Evolutionary conservation across 805 yeast genomes (phyloP).

Genomic region (Nakazawaea anatomiae): DNA sequence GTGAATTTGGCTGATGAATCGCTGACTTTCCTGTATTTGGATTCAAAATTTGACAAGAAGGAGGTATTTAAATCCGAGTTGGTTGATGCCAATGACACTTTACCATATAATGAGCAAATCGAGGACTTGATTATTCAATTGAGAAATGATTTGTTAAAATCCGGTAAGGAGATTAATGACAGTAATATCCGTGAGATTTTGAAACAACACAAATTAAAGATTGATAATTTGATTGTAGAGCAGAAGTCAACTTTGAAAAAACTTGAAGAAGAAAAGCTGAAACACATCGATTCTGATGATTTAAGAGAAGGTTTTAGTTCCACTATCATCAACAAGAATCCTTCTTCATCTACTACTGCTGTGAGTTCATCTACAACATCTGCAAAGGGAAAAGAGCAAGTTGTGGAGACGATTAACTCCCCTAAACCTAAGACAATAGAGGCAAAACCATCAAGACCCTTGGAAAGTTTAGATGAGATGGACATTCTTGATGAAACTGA

Average conservation of each 20-base stretch:
- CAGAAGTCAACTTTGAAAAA: constrained; percentile 63
- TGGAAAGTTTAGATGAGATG: constrained; percentile 39
- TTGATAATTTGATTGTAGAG: constrained; percentile 57
- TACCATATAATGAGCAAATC: constrained; percentile 87
- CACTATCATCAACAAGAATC: constrained; percentile 63
- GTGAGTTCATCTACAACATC: constrained; percentile 11
- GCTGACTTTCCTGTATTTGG: constrained; percentile 26
- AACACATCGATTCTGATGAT: constrained; percentile 85
- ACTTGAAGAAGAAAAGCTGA: constrained; percentile 62
- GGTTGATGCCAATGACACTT: constrained; percentile 25
- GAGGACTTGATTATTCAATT: constrained; percentile 83
- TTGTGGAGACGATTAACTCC: constrained; percentile 22
- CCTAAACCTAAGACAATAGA: constrained; percentile 13
- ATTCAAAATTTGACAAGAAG: constrained; percentile 47
- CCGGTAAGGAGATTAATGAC: constrained; percentile 37
- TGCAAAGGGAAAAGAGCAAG: constrained; percentile 6
- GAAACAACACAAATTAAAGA: constrained; percentile 60
- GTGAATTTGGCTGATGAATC: constrained; percentile 5
- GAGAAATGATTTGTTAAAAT: constrained; percentile 49
- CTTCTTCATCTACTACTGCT: neutral
- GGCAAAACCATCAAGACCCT: constrained; percentile 24
- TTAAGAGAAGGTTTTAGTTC: constrained; percentile 88
- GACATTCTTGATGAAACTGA: constrained; percentile 58
- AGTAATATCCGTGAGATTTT: constrained; percentile 32
- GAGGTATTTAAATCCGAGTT: constrained; percentile 7